Base-by-base conservation (phyloP, 2,329 filamentous ascomycete genomes). In the Fusarium armeniacum region DNA sequence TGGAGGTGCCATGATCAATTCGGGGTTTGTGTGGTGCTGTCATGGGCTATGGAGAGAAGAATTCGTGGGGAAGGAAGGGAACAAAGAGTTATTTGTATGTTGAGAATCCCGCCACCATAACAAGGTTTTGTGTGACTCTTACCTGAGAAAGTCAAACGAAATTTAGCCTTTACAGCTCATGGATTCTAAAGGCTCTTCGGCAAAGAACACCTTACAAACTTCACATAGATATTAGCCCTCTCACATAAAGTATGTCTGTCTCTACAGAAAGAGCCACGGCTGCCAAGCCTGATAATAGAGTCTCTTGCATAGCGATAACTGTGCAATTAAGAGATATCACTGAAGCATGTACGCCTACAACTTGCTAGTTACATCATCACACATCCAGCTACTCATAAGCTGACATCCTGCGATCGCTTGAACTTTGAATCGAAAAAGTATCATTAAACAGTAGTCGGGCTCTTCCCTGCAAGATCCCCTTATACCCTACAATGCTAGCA, bases 261-360 rank as follows among this genome's bases (percentile, higher is more conserved):
- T 40, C 32, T 41, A 15, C 43, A n/a, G 40, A 5, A 4, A 66
- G 41, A 32, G 53, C 52, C 1, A 22, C 12, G 8, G 41, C 65
- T 1, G 53, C 58, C 8, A 65, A 30, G 1, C 18, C 45, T 16
- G 61, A 53, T 10, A 49, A 45, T 5, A 51, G 16, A 15, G 61
- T 61, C 33, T 69, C 65, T 57, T 61, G 69, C 0, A 57, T 56
- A 0, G 56, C 57, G n/a, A 62, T 55, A 5, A 53, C 28, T 28
- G 28, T 10, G 28, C 9, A 28, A 28, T 9, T 11, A 28, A 28
- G 28, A 28, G 28, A 28, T 28, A 28, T 28, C 28, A 9, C 28
- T 28, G 28, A 11, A 28, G 28, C 28, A 30, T 30, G 26, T 41
- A 22, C 28, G 35, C 32, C 38, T 36, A 11, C 4, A 3, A 26